These are phyloP conservation scores for Zygnema cylindricum DNA, from an alignment of 139 green algal species.

Conservation along the genomic window DNA sequence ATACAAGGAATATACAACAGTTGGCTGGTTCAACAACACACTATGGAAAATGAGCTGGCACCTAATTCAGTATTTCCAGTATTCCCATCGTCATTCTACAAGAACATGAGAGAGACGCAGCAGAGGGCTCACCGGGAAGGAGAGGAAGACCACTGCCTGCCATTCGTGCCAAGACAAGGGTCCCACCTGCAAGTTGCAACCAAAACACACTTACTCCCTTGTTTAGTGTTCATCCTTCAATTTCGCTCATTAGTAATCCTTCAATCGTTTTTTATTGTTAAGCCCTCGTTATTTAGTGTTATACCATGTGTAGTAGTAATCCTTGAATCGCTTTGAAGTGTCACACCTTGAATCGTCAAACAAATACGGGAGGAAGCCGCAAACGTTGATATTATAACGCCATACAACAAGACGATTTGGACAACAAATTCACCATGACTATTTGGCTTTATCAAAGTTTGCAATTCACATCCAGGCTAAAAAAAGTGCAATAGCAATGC, in stretches of 20 bases:
- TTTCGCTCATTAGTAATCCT: background rate
- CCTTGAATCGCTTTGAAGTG: too few species aligned
- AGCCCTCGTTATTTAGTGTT: background rate
- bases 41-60: background rate
- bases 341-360: too few species aligned
- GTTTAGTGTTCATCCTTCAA: too few species aligned
- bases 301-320: too few species aligned
- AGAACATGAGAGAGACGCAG: background rate
- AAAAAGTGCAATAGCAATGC: too few species aligned
- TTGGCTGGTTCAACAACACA: background rate
- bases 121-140: slow-evolving; percentile 40
- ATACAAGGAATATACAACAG: background rate
- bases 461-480: too few species aligned
- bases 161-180: slow-evolving; percentile 85
- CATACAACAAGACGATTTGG: too few species aligned
- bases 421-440: too few species aligned
- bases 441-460: too few species aligned
- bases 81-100: background rate
- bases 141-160: slow-evolving; percentile 64
- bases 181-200: slow-evolving; percentile 72
- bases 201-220: too few species aligned
- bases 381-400: too few species aligned
- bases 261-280: background rate
- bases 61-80: background rate
- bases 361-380: too few species aligned